Evolutionary conservation across 192 early-diverging fungal species (phyloP), one percentile per base, ranked within the genome.

Genomic region (Entomortierella chlamydospora): DNA sequence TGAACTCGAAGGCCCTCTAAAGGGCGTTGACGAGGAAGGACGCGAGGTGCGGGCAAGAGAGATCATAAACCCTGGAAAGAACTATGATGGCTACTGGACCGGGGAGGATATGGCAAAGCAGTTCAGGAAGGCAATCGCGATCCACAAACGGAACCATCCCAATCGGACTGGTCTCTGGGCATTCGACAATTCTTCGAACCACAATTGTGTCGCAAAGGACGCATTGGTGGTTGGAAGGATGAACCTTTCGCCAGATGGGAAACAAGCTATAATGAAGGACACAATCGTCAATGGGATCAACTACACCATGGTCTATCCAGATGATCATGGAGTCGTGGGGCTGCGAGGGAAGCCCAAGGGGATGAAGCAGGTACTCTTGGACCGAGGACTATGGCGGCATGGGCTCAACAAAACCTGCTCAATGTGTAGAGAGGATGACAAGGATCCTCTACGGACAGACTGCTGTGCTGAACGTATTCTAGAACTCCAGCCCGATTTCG

Each of bases 181-280:
- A 41, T 82, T 82, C 66, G 54, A 82, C 49, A 51, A 83, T 28
- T 64, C 59, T 34, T 60, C 43, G 17, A 73, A 73, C 61, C 60
- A 83, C 56, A 43, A 42, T 33, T 56, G 59, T 13, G 58, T 67
- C n/a, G 64, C 60, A 34, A 37, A 58, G 15, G 63, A 83, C 66
- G 57, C 61, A 52, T 42, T 78, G 11, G 52, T 83, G 34, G 82
- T 54, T 17, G 49, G 34, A 5, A 69, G 50, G 45, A 79, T 83
- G 66, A 79, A 65, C 25, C 43, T 78, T 10, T 30, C 28, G 12
- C 28, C 73, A 6, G 59, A 58, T 33, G 60, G 53, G 43, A 45
- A 54, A 26, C 59, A 76, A 61, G 22, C 64, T 7, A 20, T 55
- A 10, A 62, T 68, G 52, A 31, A 52, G 52, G 52, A 76, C 43